Conservation (phyloP, 2,329 filamentous ascomycete species). For the Sporothrix inflata region DNA sequence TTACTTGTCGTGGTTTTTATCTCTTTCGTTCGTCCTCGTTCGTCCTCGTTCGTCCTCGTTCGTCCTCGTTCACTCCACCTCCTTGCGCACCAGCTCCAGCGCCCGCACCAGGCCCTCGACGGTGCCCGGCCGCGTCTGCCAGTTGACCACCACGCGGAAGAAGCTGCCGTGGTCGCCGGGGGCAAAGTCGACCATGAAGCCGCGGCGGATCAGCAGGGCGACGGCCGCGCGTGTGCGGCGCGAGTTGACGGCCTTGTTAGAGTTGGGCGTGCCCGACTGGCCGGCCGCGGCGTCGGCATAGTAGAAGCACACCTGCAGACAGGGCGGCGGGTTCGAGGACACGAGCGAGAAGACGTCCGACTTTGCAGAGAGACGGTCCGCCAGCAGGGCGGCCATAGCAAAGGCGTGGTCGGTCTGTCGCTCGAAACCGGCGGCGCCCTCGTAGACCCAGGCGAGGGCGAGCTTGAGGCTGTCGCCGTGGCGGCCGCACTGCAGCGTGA, state of each 20-base stretch:
- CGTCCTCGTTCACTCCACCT: conserved; percentile 30
- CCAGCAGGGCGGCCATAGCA: conserved; percentile 69
- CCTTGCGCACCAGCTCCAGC: conserved; percentile 51
- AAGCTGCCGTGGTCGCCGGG: conserved; percentile 60
- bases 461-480: conserved; percentile 85
- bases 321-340: conserved; percentile 76
- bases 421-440: conserved; percentile 76
- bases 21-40: neutral
- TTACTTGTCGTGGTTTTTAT: neutral
- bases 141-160: conserved; percentile 63
- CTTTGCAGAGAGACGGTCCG: conserved; percentile 57
- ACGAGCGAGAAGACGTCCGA: conserved; percentile 68
- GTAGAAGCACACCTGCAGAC: conserved; percentile 95
- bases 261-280: conserved; percentile 52
- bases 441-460: conserved; percentile 86
- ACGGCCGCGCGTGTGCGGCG: conserved; percentile 54
- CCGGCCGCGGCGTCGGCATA: conserved; percentile 64
- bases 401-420: conserved; percentile 73
- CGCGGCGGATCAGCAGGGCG: conserved; percentile 51
- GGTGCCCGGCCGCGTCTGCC: conserved; percentile 56
- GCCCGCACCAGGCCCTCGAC: conserved; percentile 58
- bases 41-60: neutral
- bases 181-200: conserved; percentile 66
- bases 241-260: conserved; percentile 52
- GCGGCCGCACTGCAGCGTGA: conserved; percentile 91